phyloP scores from a whole-genome alignment of 257 asterid genomes.

The Solanum megistacrolobum region DNA sequence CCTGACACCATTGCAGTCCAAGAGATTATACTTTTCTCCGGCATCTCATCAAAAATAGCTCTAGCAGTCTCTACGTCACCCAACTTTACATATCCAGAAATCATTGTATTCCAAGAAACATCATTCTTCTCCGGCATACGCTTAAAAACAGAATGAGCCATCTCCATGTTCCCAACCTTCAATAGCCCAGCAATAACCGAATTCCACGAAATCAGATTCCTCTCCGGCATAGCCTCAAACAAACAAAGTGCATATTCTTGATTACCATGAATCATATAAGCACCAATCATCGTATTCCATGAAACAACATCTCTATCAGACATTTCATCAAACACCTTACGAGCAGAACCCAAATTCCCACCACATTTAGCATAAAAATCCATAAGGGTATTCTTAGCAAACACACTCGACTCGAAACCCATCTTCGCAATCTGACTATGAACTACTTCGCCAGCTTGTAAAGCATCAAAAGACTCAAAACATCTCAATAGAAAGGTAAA shows the following conservation, averaged over 20 bases:
- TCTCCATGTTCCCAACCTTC: slow-evolving; percentile 23
- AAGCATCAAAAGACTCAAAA: slow-evolving; percentile 25
- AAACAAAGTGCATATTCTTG: slow-evolving; percentile 13
- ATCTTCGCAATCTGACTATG: slow-evolving; percentile 28
- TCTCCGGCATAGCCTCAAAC: slow-evolving; percentile 39
- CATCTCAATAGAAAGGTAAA: slow-evolving; percentile 36
- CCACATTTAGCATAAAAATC: slow-evolving; percentile 36
- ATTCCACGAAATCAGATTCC: slow-evolving; percentile 36
- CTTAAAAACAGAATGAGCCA: slow-evolving; percentile 19
- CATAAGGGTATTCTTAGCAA: slow-evolving; percentile 32
- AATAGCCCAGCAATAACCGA: slow-evolving; percentile 28
- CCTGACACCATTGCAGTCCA: slow-evolving; percentile 45
- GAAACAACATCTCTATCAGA: slow-evolving; percentile 26
- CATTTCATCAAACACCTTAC: slow-evolving; percentile 28
- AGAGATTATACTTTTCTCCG: slow-evolving; percentile 33
- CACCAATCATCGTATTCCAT: slow-evolving; percentile 31
- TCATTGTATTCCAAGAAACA: slow-evolving; percentile 34
- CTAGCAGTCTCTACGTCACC: slow-evolving; percentile 19
- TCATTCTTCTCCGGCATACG: slow-evolving; percentile 25
- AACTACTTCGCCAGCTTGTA: slow-evolving; percentile 19
- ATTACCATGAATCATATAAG: slow-evolving; percentile 24
- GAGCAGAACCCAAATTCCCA: slow-evolving; percentile 11
- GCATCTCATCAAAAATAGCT: slow-evolving; percentile 27
- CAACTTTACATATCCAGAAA: slow-evolving; percentile 24
- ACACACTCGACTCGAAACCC: slow-evolving; percentile 22